A percentile compares a stretch with the other conserved stretches of the same genome.
phyloP scores from a whole-genome alignment of 257 asterid species.

The Perilla frutescens region DNA sequence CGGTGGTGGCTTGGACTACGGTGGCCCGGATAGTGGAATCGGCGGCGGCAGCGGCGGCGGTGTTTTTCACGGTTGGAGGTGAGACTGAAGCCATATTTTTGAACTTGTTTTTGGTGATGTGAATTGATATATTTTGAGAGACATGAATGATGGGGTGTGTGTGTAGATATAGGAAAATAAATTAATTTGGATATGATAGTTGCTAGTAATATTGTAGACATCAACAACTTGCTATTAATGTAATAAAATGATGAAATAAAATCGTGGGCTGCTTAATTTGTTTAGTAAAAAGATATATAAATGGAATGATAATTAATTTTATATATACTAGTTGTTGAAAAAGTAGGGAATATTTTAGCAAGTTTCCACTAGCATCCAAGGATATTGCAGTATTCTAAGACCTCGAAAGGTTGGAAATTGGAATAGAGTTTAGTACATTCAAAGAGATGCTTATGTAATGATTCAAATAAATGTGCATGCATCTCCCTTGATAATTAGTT shows the following conservation, averaged over 20 bases:
- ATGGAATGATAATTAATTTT: background rate
- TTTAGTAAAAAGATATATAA: background rate
- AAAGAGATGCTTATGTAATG: background rate
- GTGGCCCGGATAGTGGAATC: slow-evolving; percentile 68
- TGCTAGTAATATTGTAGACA: background rate
- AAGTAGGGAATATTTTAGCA: background rate
- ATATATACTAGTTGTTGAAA: no score
- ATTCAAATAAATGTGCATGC: background rate
- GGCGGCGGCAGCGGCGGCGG: background rate
- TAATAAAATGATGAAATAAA: background rate
- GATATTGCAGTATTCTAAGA: background rate
- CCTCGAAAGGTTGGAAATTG: background rate
- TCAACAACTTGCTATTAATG: background rate
- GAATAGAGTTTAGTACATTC: background rate
- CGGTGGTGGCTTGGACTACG: slow-evolving; percentile 92
- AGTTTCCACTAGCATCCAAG: background rate
- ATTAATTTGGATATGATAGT: no score
- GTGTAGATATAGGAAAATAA: background rate
- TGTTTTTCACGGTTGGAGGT: background rate
- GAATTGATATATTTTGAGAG: no score
- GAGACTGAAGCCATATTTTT: background rate
- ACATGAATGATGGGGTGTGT: background rate
- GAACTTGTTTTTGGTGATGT: no score
- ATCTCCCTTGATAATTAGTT: background rate
- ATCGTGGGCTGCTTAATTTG: slow-evolving; percentile 11